Conservation (phyloP, 352 stramenopile genomes). For the Phytopythium montanum region DNA sequence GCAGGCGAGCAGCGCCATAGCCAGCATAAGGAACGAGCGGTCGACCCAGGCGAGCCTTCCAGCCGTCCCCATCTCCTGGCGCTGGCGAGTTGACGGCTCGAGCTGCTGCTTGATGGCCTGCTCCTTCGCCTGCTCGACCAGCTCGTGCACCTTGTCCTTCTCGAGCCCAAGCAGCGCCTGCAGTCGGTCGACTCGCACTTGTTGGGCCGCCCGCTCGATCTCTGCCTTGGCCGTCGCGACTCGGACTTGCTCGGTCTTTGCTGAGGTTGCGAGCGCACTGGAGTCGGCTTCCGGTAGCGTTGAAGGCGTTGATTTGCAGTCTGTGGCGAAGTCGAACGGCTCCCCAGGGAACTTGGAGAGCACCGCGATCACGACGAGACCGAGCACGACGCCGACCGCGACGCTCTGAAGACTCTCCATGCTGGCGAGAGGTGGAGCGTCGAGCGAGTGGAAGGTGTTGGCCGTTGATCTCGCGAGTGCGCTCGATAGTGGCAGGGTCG, state of each 20-base stretch:
- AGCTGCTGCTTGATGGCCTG: slow-evolving; percentile 21
- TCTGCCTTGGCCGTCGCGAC: slow-evolving; percentile 18
- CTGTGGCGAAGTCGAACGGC: slow-evolving; percentile 46
- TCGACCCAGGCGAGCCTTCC: slow-evolving; percentile 33
- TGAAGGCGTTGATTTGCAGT: neutral
- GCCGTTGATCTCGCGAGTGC: neutral
- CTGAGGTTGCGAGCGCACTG: neutral
- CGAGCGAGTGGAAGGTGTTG: neutral
- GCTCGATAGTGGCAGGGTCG: neutral
- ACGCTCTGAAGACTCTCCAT: slow-evolving; percentile 53
- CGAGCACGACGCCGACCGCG: slow-evolving; percentile 31
- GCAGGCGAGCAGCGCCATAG: slow-evolving; percentile 32
- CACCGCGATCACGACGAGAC: slow-evolving; percentile 35
- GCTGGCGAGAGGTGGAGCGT: neutral
- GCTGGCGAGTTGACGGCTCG: neutral
- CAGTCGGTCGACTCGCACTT: slow-evolving; percentile 47
- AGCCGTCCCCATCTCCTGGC: neutral
- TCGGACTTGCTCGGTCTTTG: slow-evolving; percentile 2
- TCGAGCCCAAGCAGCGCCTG: slow-evolving; percentile 53
- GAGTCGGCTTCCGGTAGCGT: neutral
- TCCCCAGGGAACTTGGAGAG: slow-evolving; percentile 50
- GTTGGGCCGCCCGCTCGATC: slow-evolving; percentile 23
- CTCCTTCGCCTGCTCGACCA: slow-evolving; percentile 34
- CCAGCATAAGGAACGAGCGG: slow-evolving; percentile 30
- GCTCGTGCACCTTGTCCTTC: slow-evolving; percentile 32